A percentile compares a stretch with the other conserved stretches of the same genome.
phyloP scores from a whole-genome alignment of 306 rosid species.

The Prinsepia uniflora region DNA sequence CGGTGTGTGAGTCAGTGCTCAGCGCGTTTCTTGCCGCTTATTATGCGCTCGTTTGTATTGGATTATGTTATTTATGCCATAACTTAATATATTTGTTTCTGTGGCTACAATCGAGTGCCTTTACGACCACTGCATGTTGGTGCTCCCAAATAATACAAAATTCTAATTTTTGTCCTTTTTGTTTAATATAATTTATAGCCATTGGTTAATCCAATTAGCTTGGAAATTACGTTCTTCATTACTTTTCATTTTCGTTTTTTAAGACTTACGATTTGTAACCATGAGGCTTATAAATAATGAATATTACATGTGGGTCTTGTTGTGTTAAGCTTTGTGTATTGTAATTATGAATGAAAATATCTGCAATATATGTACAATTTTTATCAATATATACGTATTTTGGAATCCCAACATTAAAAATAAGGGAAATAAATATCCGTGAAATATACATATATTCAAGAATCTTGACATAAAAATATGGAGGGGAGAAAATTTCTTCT shows the following conservation, averaged over 20 bases:
- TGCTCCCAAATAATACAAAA: not conserved
- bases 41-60: slow-evolving; percentile 30
- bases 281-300: no score
- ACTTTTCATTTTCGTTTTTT: not conserved
- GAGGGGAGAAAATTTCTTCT: no score
- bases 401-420: no score
- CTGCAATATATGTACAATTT: no score
- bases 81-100: not conserved
- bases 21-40: slow-evolving; percentile 42
- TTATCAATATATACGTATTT: no score
- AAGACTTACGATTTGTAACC: no score
- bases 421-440: no score
- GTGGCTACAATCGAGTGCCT: slow-evolving; percentile 11
- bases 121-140: not conserved
- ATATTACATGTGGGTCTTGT: no score
- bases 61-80: slow-evolving; percentile 19
- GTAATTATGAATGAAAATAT: no score
- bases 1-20: not conserved
- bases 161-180: not conserved
- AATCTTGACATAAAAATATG: no score
- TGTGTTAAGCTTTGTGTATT: no score
- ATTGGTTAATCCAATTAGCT: not conserved
- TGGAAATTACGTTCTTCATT: not conserved
- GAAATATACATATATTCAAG: no score
- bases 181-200: not conserved